Percentiles rank a stretch among this genome's conserved stretches.
Evolutionary conservation across 1,284 basidiomycete genomes (phyloP).

Genomic region (Somion occarium): DNA sequence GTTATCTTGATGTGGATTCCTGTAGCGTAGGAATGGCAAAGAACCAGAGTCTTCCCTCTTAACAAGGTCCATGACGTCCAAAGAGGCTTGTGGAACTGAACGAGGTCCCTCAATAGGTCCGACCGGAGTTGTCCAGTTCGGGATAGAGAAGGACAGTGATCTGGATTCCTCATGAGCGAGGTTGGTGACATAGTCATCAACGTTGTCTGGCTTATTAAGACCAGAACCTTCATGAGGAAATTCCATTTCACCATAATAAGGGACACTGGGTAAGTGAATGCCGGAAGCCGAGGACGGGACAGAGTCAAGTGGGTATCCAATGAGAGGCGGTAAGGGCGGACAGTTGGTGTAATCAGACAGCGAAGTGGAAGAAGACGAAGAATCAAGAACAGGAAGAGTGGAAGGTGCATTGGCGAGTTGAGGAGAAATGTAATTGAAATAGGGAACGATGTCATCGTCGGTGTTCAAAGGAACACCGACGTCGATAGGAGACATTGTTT

Average conservation of each 20-base stretch:
- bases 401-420: background rate
- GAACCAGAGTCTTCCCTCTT: background rate
- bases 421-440: slow-evolving; percentile 1
- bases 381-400: background rate
- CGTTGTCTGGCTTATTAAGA: background rate
- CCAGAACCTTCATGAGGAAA: background rate
- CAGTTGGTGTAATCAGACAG: background rate
- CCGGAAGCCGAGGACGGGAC: background rate
- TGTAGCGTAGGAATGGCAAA: background rate
- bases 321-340: background rate
- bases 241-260: background rate
- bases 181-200: background rate
- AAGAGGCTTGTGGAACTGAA: background rate
- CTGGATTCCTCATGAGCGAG: too few relatives aligned
- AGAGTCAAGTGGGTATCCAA: background rate
- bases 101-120: background rate
- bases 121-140: background rate
- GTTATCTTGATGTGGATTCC: too few relatives aligned
- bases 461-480: background rate
- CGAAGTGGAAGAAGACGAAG: background rate
- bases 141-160: background rate
- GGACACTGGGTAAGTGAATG: background rate
- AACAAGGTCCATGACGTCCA: background rate
- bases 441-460: background rate
- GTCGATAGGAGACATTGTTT: background rate